Conservation (phyloP, 2,329 filamentous ascomycete species). For the Claviceps capensis region DNA sequence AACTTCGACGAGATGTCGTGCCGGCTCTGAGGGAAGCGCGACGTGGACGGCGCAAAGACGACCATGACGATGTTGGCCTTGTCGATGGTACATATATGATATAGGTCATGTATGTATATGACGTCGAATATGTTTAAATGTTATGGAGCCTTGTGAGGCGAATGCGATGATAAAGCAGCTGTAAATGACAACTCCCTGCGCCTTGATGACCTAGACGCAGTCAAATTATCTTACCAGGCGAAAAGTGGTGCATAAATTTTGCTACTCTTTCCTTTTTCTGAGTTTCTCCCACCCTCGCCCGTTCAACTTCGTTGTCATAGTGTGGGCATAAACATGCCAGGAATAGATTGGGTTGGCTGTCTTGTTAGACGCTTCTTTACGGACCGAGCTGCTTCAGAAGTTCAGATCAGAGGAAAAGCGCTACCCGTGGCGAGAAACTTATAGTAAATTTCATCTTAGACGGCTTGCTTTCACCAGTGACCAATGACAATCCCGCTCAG, state of each 20-base stretch:
- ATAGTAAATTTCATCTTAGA: slow-evolving; percentile 28
- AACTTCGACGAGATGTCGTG: slow-evolving; percentile 44
- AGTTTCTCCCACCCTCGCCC: too few relatives aligned
- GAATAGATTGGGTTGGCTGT: too few relatives aligned
- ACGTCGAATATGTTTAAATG: slow-evolving; percentile 47
- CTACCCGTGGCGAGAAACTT: slow-evolving; percentile 29
- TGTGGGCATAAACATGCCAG: too few relatives aligned
- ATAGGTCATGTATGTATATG: slow-evolving; percentile 39
- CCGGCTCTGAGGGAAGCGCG: slow-evolving; percentile 40
- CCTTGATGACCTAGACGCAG: slow-evolving; percentile 46
- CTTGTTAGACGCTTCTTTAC: too few relatives aligned
- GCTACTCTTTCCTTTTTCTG: too few relatives aligned
- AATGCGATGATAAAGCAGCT: slow-evolving; percentile 47
- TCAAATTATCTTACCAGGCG: slow-evolving; percentile 36
- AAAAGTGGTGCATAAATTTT: too few relatives aligned
- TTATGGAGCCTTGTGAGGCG: slow-evolving; percentile 30
- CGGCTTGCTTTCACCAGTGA: slow-evolving; percentile 3
- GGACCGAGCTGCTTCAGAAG: too few relatives aligned
- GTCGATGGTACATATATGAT: slow-evolving; percentile 24
- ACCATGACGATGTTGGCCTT: slow-evolving; percentile 28
- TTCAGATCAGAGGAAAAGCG: background rate
- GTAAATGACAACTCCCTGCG: slow-evolving; percentile 36
- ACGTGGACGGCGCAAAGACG: slow-evolving; percentile 44
- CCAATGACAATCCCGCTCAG: slow-evolving; percentile 43
- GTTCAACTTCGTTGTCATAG: too few relatives aligned